Conservation (phyloP, 2,329 filamentous ascomycete genomes). For the Rosellinia necatrix region DNA sequence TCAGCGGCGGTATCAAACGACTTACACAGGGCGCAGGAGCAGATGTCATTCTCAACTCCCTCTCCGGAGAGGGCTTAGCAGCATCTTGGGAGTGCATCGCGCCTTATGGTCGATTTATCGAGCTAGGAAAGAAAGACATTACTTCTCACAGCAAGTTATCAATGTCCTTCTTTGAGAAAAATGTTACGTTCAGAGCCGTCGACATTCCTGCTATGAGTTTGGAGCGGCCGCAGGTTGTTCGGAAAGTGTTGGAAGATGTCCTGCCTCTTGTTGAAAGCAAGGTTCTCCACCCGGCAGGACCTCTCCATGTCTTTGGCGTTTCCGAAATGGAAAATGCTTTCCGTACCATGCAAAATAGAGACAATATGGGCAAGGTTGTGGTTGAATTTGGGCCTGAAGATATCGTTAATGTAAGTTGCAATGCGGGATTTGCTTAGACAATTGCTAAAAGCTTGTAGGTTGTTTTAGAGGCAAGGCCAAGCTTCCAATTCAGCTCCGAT, state of each 20-base stretch:
- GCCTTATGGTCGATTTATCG: slow-evolving; percentile 42
- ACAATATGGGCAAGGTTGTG: neutral
- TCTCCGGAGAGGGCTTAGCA: slow-evolving; percentile 13
- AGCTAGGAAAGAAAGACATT: slow-evolving; percentile 43
- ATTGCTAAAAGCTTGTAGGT: neutral
- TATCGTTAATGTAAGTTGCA: neutral
- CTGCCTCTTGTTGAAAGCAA: neutral
- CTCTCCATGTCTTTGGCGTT: neutral
- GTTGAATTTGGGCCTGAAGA: neutral
- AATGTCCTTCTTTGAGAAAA: slow-evolving; percentile 44
- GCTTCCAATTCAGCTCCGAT: neutral
- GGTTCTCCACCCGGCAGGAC: neutral
- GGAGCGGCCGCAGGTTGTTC: neutral
- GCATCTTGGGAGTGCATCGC: slow-evolving; percentile 19
- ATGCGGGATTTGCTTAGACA: neutral
- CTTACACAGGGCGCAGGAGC: no score
- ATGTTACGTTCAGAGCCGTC: slow-evolving; percentile 30
- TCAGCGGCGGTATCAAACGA: no score
- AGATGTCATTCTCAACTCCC: slow-evolving; percentile 27
- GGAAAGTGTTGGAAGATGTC: neutral
- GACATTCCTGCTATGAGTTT: slow-evolving; percentile 18
- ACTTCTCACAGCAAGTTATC: slow-evolving; percentile 41
- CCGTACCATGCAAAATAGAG: neutral
- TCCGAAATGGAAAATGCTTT: neutral
- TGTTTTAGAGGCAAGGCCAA: neutral